These are phyloP conservation scores for Macrophomina tecta DNA, from an alignment of 2,329 filamentous ascomycete genomes.

Conservation along the genomic window DNA sequence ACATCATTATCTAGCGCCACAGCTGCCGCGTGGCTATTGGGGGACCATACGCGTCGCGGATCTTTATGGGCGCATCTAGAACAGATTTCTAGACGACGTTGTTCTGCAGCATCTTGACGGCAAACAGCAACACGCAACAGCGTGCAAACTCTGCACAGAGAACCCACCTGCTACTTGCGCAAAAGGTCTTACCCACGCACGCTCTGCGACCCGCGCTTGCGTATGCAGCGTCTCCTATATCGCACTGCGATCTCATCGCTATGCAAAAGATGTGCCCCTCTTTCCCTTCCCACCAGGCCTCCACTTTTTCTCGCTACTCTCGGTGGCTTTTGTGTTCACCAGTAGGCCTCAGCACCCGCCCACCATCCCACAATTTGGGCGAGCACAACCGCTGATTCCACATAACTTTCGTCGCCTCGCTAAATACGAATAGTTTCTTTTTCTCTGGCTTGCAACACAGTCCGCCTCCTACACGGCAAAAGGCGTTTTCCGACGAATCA, in stretches of 20 bases:
- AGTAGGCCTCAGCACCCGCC: neutral
- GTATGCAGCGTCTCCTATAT: neutral
- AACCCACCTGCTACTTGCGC: neutral
- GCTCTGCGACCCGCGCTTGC: neutral
- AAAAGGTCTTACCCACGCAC: neutral
- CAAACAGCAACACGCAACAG: neutral
- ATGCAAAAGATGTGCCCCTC: neutral
- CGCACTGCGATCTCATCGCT: neutral
- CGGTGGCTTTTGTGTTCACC: neutral
- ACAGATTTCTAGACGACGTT: neutral
- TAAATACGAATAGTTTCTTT: neutral
- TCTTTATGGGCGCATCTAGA: constrained; percentile 1
- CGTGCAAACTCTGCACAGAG: neutral
- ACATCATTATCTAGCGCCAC: constrained; percentile 16
- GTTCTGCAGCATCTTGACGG: neutral
- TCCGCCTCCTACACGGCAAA: neutral
- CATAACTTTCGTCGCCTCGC: neutral
- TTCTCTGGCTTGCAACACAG: neutral
- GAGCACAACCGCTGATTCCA: neutral
- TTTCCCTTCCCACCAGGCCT: neutral
- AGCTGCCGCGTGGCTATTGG: constrained; percentile 13
- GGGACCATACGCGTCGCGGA: neutral
- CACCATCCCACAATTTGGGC: constrained; percentile 1
- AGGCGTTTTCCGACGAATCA: neutral
- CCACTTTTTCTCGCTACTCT: neutral